A percentile compares a stretch with the other conserved stretches of the same genome.
Conservation (phyloP, 2,329 filamentous ascomycete genomes). For the Lizonia empirigonia region DNA sequence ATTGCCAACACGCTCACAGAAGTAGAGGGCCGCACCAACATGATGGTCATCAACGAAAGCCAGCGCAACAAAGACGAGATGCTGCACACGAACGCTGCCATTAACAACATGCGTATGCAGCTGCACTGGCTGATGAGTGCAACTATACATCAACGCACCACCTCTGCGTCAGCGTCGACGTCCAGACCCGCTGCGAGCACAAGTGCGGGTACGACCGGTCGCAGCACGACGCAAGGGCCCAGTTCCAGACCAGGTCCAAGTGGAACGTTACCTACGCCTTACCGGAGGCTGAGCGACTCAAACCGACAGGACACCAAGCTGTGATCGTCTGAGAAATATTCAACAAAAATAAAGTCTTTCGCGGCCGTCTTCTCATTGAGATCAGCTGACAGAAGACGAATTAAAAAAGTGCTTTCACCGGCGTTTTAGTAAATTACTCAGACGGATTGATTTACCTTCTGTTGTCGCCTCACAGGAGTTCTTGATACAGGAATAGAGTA, state of each 20-base stretch:
- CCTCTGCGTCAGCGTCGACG: constrained; percentile 32
- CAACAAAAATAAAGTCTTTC: not conserved
- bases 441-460: not conserved
- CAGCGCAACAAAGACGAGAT: constrained; percentile 67
- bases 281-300: constrained; percentile 44
- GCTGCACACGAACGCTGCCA: constrained; percentile 64
- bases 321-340: constrained; percentile 15
- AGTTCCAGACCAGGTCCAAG: constrained; percentile 30
- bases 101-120: constrained; percentile 64
- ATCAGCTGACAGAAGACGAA: constrained; percentile 18
- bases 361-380: not conserved
- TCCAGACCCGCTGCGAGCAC: constrained; percentile 33
- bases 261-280: constrained; percentile 33
- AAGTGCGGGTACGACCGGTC: constrained; percentile 26
- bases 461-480: constrained; percentile 15
- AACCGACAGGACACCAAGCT: constrained; percentile 47
- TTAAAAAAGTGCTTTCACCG: constrained; percentile 28
- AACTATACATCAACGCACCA: constrained; percentile 54
- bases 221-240: constrained; percentile 35
- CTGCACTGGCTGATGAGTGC: constrained; percentile 67
- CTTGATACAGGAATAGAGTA: constrained; percentile 9
- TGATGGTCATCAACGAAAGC: constrained; percentile 68
- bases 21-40: constrained; percentile 64
- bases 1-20: constrained; percentile 62
- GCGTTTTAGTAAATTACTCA: constrained; percentile 4